These are phyloP conservation scores for Backusella sp. DNA, from an alignment of 192 early-diverging fungal species.

Conservation along the genomic window DNA sequence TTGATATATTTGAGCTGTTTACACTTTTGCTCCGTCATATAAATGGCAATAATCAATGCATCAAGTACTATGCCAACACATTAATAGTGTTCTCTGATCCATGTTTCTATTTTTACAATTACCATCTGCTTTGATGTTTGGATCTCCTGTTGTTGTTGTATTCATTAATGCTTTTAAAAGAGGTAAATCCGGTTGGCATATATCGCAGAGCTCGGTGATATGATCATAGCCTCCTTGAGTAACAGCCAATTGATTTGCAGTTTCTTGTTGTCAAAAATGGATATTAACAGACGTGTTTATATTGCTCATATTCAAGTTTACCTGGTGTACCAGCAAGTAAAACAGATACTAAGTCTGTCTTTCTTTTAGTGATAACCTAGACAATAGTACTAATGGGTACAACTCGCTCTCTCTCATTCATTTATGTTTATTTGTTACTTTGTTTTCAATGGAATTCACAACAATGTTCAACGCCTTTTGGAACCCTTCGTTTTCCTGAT, in stretches of 20 bases:
- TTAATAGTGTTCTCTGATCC: too few species aligned
- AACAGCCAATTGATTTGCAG: neutral
- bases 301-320: neutral
- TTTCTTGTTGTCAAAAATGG: neutral
- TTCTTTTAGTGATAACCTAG: neutral
- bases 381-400: neutral
- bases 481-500: neutral
- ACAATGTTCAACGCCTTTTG: neutral
- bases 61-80: neutral
- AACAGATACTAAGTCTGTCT: neutral
- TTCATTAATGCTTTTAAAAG: neutral
- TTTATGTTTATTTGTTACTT: neutral
- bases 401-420: too few species aligned
- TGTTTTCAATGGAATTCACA: neutral
- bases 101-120: neutral
- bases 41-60: conserved; percentile 5
- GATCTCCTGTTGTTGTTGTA: neutral
- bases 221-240: neutral
- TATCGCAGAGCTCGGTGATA: neutral
- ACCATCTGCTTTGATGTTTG: neutral
- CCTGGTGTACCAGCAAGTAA: conserved; percentile 2
- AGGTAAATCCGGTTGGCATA: neutral
- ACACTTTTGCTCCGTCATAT: neutral
- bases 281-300: neutral
- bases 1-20: neutral